phyloP scores from a whole-genome alignment of 2,329 filamentous ascomycete species.

The Ophiostoma sp. region DNA sequence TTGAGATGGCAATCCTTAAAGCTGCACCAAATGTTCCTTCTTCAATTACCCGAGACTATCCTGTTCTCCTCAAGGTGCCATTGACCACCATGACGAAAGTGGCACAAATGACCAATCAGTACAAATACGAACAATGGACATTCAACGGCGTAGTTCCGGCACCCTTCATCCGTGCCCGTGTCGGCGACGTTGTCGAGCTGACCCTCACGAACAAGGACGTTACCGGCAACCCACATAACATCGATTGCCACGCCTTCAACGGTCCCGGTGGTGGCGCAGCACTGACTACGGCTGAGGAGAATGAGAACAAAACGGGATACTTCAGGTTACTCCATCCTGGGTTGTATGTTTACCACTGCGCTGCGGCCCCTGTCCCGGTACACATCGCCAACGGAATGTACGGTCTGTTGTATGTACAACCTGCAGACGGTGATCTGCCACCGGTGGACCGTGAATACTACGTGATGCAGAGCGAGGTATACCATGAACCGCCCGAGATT shows the following conservation, averaged over 20 bases:
- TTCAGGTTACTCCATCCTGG: background rate
- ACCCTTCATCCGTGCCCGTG: background rate
- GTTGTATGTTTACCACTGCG: background rate
- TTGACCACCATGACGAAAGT: background rate
- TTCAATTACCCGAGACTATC: background rate
- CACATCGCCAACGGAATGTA: background rate
- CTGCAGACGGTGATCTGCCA: background rate
- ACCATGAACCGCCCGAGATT: background rate
- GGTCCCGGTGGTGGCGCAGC: background rate
- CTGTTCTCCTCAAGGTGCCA: background rate
- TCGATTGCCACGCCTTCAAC: background rate
- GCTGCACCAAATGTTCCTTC: background rate
- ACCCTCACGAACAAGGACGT: background rate
- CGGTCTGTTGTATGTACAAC: background rate
- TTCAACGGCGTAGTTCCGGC: background rate
- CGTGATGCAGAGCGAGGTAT: constrained; percentile 1
- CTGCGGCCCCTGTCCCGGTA: background rate
- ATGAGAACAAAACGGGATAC: constrained; percentile 2
- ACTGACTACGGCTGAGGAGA: background rate
- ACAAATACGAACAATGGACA: background rate
- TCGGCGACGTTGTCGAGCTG: background rate
- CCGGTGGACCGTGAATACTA: background rate
- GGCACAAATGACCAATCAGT: constrained; percentile 1
- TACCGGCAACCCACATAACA: background rate
- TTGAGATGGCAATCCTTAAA: background rate